phyloP scores from a whole-genome alignment of 1,284 basidiomycete genomes.

The Ustilago xerochloae region DNA sequence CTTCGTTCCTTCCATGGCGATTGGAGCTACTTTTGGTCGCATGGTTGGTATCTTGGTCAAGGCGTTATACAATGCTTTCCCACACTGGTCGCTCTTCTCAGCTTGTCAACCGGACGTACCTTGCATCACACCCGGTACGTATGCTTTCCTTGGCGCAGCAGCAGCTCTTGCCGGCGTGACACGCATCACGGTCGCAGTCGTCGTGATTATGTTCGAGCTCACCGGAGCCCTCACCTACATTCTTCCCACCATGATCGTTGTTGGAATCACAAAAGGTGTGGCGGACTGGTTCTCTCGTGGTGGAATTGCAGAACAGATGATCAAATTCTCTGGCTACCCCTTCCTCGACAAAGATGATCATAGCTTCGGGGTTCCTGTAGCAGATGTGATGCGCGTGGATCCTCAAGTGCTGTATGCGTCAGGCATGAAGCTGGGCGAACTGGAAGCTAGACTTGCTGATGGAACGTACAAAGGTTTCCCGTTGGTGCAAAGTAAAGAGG shows the following conservation, averaged over 20 bases:
- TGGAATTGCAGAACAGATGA: conserved; percentile 97
- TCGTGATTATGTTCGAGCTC: conserved; percentile 99
- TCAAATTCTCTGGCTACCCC: conserved; percentile 95
- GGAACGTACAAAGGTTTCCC: conserved; percentile 87
- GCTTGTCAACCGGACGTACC: conserved; percentile 90
- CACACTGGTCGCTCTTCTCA: conserved; percentile 83
- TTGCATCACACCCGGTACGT: conserved; percentile 96
- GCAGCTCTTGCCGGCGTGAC: conserved; percentile 78
- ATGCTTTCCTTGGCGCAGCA: conserved; percentile 49
- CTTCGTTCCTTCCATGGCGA: conserved; percentile 94
- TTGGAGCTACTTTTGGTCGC: conserved; percentile 94
- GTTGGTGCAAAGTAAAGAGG: conserved; percentile 74
- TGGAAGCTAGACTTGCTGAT: conserved; percentile 70
- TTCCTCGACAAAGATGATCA: conserved; percentile 86
- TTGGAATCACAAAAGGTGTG: conserved; percentile 95
- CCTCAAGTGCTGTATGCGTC: conserved; percentile 79
- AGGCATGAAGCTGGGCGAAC: conserved; percentile 80
- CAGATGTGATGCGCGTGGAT: conserved; percentile 86
- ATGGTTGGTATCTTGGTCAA: conserved; percentile 87
- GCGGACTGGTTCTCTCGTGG: conserved; percentile 92
- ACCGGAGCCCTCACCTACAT: conserved; percentile 98
- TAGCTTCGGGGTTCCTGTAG: conserved; percentile 87
- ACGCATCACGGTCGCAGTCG: conserved; percentile 95
- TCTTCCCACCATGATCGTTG: conserved; percentile 96
- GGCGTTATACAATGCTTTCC: conserved; percentile 85